phyloP scores from a whole-genome alignment of 768 basidiomycete species.

The Mycena vulgaris region DNA sequence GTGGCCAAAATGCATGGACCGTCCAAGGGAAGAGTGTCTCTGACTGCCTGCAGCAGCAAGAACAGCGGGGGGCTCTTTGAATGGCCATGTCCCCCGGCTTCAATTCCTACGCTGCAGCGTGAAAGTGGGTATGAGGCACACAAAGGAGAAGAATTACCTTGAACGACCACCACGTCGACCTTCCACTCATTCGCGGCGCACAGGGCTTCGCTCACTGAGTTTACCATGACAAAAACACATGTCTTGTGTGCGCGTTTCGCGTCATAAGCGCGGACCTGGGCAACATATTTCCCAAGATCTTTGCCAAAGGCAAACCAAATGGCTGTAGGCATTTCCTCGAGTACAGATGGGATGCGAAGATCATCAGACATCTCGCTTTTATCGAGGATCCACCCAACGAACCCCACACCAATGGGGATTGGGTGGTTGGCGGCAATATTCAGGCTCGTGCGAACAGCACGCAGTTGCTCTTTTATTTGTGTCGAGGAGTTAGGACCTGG shows the following conservation, averaged over 20 bases:
- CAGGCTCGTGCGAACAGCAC: conserved; percentile 53
- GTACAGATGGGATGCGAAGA: conserved; percentile 57
- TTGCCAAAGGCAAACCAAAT: conserved; percentile 71
- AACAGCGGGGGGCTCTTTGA: not conserved
- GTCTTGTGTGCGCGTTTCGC: conserved; percentile 47
- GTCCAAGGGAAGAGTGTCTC: not conserved
- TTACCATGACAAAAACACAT: conserved; percentile 61
- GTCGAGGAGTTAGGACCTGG: conserved; percentile 57
- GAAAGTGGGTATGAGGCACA: conserved; percentile 23
- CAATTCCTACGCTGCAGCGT: conserved; percentile 63
- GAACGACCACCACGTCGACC: conserved; percentile 68
- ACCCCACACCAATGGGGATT: conserved; percentile 71
- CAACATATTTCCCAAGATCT: conserved; percentile 61
- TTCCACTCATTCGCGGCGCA: conserved; percentile 46
- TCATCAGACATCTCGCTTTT: conserved; percentile 51
- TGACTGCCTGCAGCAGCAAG: conserved; percentile 3
- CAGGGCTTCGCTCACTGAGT: conserved; percentile 61
- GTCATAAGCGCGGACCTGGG: conserved; percentile 54
- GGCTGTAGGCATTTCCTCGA: conserved; percentile 63
- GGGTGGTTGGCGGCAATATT: conserved; percentile 45
- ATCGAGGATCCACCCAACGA: conserved; percentile 72
- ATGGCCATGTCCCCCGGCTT: conserved; percentile 64
- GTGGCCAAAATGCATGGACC: conserved; percentile 67
- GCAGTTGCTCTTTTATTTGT: conserved; percentile 56
- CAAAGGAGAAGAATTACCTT: conserved; percentile 53